Percentiles rank a stretch among this genome's conserved stretches.
Conservation (phyloP, 1,284 basidiomycete species). For the Mycena citricolor region DNA sequence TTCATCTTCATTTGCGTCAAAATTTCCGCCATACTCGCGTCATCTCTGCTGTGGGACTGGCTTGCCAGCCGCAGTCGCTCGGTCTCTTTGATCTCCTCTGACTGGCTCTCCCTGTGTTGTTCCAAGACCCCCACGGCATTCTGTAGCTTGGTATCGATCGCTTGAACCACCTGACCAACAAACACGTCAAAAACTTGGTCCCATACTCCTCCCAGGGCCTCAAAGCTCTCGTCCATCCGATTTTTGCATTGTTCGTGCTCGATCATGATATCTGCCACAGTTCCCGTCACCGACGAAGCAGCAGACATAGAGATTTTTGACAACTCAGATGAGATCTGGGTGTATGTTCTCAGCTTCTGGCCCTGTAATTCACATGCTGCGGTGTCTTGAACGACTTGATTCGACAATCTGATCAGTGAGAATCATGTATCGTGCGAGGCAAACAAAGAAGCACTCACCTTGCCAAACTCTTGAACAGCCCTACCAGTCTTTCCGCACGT, state of each 20-base stretch:
- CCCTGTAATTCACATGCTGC: slow-evolving; percentile 43
- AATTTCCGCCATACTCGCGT: slow-evolving; percentile 26
- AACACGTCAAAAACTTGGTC: slow-evolving; percentile 42
- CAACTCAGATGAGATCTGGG: slow-evolving; percentile 45
- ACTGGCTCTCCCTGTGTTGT: slow-evolving; percentile 33
- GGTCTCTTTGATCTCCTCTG: slow-evolving; percentile 6
- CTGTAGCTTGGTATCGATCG: slow-evolving; percentile 40
- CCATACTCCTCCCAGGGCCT: slow-evolving; percentile 44
- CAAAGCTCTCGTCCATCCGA: slow-evolving; percentile 38
- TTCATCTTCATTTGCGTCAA: slow-evolving; percentile 38
- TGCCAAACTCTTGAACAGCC: slow-evolving; percentile 38
- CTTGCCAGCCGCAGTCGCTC: slow-evolving; percentile 8
- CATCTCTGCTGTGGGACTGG: slow-evolving; percentile 1
- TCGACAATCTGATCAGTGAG: slow-evolving; percentile 41
- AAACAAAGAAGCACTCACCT: slow-evolving; percentile 36
- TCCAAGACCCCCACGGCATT: slow-evolving; percentile 36
- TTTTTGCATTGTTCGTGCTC: slow-evolving; percentile 44
- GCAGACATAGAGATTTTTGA: slow-evolving; percentile 42
- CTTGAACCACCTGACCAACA: slow-evolving; percentile 38
- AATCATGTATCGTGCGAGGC: too few relatives aligned
- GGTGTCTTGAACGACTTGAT: slow-evolving; percentile 41
- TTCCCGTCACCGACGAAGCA: slow-evolving; percentile 41
- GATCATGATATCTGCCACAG: slow-evolving; percentile 43
- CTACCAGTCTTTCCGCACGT: slow-evolving; percentile 24
- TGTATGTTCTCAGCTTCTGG: slow-evolving; percentile 43